Base-by-base conservation (phyloP, 345 rosid genomes). In the Heritiera littoralis region DNA sequence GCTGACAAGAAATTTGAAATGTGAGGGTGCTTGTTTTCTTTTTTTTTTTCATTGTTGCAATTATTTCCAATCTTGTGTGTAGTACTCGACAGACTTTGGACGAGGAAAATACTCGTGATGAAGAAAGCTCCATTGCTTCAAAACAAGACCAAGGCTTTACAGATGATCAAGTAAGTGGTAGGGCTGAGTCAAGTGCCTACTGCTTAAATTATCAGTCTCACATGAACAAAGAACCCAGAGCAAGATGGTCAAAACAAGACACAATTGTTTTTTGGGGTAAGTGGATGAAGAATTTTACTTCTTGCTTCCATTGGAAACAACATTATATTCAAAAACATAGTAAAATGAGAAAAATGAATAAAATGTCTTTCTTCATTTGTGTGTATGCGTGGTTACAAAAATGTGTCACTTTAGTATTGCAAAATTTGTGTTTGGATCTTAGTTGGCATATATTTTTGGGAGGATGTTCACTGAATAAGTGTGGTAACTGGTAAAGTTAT, bases 241-340 rank as follows among this genome's bases (percentile, higher is more conserved):
- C 76, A 77, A 85, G 92, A 84, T 95, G 98, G 98, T 89, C 98
- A 63, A 95, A 90, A 67, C 85, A 86, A 83, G 98, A 93, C 54
- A 93, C 98, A 6, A 68, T 83, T 89, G 83, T 95, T 93, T 83
- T 93, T 92, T 69, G 91, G 89, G 95, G 98, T 92, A 80, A 13
- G 52, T 75, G 48, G 45, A 28, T 40, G 55, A 55, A 66, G 40
- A 77, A 1, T 32, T 59, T 7, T 58, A 6, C 3, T 4, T 41
- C 45, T 20, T 43, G 9, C 15, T 68, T 68, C 52, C 55, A 40
- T 63, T 76, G 8, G 43, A 35, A 14, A 30, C 38, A n/a, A 28
- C 28, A 7, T 7, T 15, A 56, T 56, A 6, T 17, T 23, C n/a
- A 9, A 56, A 54, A 12, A 2, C n/a, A 2, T 35, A 10, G 2